A percentile compares a stretch with the other conserved stretches of the same genome.
Evolutionary conservation across 1,284 basidiomycete genomes (phyloP).

Genomic region (Ganoderma multipileum): DNA sequence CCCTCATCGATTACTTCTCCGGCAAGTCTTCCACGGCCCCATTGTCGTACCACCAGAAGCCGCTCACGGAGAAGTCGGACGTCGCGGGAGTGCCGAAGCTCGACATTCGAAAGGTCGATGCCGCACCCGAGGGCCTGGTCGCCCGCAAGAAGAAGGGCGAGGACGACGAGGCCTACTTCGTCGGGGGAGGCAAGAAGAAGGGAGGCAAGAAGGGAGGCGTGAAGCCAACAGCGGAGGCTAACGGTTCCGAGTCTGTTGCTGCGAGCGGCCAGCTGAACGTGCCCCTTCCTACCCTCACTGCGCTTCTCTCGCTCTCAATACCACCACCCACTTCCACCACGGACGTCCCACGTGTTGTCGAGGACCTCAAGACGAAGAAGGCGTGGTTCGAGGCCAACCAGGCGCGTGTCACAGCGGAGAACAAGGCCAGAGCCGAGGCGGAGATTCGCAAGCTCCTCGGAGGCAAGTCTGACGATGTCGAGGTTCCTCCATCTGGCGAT

Average conservation of each 20-base stretch:
- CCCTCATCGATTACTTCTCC: slow-evolving; percentile 89
- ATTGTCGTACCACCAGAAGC: slow-evolving; percentile 42
- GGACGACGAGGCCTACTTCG: slow-evolving; percentile 86
- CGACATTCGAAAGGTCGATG: slow-evolving; percentile 87
- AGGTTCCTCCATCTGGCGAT: slow-evolving; percentile 45
- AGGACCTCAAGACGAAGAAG: slow-evolving; percentile 94
- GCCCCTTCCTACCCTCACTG: slow-evolving; percentile 86
- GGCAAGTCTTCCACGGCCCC: slow-evolving; percentile 68
- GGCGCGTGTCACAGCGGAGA: slow-evolving; percentile 70
- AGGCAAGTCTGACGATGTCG: slow-evolving; percentile 52
- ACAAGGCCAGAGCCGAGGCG: slow-evolving; percentile 81
- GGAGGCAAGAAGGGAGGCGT: slow-evolving; percentile 71
- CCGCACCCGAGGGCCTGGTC: slow-evolving; percentile 74
- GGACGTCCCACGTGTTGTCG: slow-evolving; percentile 87
- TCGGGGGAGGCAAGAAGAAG: slow-evolving; percentile 71
- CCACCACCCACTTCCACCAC: slow-evolving; percentile 82
- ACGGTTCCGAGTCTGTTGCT: slow-evolving; percentile 43
- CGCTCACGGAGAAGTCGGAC: slow-evolving; percentile 49
- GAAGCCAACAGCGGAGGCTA: slow-evolving; percentile 49
- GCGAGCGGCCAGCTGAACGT: slow-evolving; percentile 68
- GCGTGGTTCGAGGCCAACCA: slow-evolving; percentile 91
- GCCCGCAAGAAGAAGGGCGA: slow-evolving; percentile 92
- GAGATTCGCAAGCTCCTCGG: slow-evolving; percentile 73
- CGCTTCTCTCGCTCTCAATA: slow-evolving; percentile 90
- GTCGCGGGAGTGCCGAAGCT: slow-evolving; percentile 82